These are phyloP conservation scores for Staphylotrichum tortipilum DNA, from an alignment of 495 filamentous ascomycete genomes.

Conservation along the genomic window DNA sequence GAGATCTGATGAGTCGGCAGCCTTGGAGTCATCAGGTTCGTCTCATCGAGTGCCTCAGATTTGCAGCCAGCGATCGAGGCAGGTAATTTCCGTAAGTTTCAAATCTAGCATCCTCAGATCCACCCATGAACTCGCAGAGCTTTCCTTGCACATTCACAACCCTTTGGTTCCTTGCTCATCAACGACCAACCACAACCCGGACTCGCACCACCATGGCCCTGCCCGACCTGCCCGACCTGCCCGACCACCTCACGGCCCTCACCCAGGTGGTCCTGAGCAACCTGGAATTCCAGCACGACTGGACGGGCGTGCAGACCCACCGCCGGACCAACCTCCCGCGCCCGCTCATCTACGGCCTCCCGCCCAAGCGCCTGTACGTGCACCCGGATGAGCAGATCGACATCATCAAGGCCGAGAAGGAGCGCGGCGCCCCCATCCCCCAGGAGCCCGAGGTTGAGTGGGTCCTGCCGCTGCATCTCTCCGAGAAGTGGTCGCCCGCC, in stretches of 20 bases:
- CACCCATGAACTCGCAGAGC: not conserved
- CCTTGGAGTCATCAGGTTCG: too few species aligned
- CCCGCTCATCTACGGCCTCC: slow-evolving; percentile 76
- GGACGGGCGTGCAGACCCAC: slow-evolving; percentile 62
- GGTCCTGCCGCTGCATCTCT: slow-evolving; percentile 74
- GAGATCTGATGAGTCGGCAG: too few species aligned
- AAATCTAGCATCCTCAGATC: too few species aligned
- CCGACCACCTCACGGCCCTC: slow-evolving; percentile 32
- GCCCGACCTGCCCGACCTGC: too few species aligned
- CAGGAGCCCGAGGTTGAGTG: slow-evolving; percentile 61
- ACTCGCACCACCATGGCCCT: too few species aligned
- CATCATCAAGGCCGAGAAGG: slow-evolving; percentile 52
- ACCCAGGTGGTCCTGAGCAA: slow-evolving; percentile 68
- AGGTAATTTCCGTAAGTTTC: too few species aligned
- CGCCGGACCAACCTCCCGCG: slow-evolving; percentile 41
- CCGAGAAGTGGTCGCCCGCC: slow-evolving; percentile 73
- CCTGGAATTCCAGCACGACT: slow-evolving; percentile 78
- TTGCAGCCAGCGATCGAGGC: too few species aligned
- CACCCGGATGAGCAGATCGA: slow-evolving; percentile 89
- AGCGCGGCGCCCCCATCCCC: slow-evolving; percentile 26
- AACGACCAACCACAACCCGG: too few species aligned
- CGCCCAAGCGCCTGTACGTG: slow-evolving; percentile 75
- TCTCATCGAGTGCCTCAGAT: too few species aligned
- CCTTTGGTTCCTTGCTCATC: too few species aligned
- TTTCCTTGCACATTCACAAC: not conserved